Evolutionary conservation across 768 basidiomycete genomes (phyloP).

Genomic region (Trametes punicea): DNA sequence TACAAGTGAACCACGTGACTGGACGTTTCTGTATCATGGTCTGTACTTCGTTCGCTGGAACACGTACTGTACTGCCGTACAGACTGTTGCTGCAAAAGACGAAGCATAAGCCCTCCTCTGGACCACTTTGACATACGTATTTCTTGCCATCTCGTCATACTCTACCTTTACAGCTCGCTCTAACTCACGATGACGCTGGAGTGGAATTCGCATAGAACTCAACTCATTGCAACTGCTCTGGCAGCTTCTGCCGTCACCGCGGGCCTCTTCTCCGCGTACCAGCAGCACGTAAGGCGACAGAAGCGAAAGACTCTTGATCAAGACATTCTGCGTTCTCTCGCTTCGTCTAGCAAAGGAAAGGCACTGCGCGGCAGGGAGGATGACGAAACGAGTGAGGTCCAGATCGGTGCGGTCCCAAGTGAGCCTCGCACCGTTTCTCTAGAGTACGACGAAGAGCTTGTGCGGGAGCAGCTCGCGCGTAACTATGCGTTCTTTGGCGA

Average conservation of each 20-base stretch:
- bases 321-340: slow-evolving; percentile 53
- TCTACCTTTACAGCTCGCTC: neutral
- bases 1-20: too few species aligned
- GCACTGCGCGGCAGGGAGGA: neutral
- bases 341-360: slow-evolving; percentile 16
- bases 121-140: neutral
- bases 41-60: too few species aligned
- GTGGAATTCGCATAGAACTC: slow-evolving; percentile 51
- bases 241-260: slow-evolving; percentile 63
- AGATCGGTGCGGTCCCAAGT: neutral
- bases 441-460: slow-evolving; percentile 73
- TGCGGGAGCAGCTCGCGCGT: slow-evolving; percentile 86
- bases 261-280: slow-evolving; percentile 56
- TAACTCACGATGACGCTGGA: slow-evolving; percentile 24
- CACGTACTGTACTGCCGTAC: too few species aligned
- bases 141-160: neutral
- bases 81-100: too few species aligned
- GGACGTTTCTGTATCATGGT: too few species aligned
- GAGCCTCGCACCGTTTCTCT: neutral
- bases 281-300: slow-evolving; percentile 40
- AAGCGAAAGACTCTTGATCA: slow-evolving; percentile 54
- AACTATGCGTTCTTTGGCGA: slow-evolving; percentile 96
- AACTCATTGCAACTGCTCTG: slow-evolving; percentile 64
- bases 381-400: slow-evolving; percentile 5
- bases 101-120: too few species aligned